Base-by-base conservation (phyloP, 768 basidiomycete species). In the Tylopilus subfusipes region DNA sequence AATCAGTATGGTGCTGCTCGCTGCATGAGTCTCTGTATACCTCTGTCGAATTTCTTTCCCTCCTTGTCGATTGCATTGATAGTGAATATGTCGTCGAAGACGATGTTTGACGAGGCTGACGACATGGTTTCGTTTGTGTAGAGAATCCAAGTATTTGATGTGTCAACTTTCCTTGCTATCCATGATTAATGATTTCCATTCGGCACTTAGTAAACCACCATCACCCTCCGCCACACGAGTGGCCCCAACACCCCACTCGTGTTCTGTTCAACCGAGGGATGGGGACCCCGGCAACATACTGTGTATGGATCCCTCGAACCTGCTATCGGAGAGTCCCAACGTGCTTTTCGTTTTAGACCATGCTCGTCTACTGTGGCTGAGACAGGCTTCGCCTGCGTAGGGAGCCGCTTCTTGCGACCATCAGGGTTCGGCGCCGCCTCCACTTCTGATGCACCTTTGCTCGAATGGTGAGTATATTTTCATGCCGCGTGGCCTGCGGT, bases 41-140 rank as follows among this genome's bases (percentile, higher is more conserved):
- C 96, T 86, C 96, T 78, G 73, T 99, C 97, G 63, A 98, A 99
- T 71, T 95, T 97, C 78, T 90, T 97, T 44, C 96, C 96, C 63
- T 94, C 95, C 71, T 84, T 85, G 76, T 95, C 86, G 47, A 95
- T 90, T 42, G 73, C 85, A 60, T 82, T 80, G 61, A 96, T 88
- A 12, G 82, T 86, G 74, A 98, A 98, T 42, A 94, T 86, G 69
- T 98, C 96, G 66, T 95, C 90, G 66, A 98, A 98, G 53, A 97
- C 83, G 63, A 96, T 82, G 68, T 79, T 88, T 2, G 88, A 87
- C 39, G 84, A 76, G 14, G 76, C 72, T 4, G 79, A 74, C 19
- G 84, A 73, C 82, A 85, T 85, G 43, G 34, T 57, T 43, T n/a
- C 45, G 50, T 55, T 34, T 22, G 24, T 14, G 16, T 25, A 40